Conservation (phyloP, 352 stramenopile genomes). For the Aphanomyces astaci region DNA sequence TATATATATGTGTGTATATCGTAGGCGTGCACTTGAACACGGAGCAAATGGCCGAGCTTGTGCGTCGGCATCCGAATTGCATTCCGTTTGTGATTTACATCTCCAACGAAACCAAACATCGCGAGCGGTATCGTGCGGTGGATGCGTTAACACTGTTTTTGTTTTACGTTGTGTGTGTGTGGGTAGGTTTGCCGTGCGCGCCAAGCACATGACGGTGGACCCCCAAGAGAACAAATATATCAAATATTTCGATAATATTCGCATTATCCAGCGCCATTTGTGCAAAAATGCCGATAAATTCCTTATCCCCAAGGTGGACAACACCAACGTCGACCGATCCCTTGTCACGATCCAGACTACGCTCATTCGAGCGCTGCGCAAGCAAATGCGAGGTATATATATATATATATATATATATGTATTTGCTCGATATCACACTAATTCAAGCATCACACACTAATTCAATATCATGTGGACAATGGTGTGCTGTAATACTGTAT, state of each 20-base stretch:
- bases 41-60: conserved; percentile 68
- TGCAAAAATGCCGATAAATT: conserved; percentile 78
- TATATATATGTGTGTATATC: too few relatives aligned
- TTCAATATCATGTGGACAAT: too few relatives aligned
- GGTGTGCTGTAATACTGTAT: too few relatives aligned
- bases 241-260: conserved; percentile 87
- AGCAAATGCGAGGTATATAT: conserved; percentile 53
- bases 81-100: conserved; percentile 87
- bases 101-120: conserved; percentile 82
- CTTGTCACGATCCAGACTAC: conserved; percentile 82
- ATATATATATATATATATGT: too few relatives aligned
- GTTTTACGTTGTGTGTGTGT: too few relatives aligned
- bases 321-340: conserved; percentile 82
- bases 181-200: conserved; percentile 57
- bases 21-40: conserved; percentile 71
- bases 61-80: conserved; percentile 72
- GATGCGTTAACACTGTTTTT: too few relatives aligned
- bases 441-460: too few relatives aligned
- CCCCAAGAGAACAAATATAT: conserved; percentile 88
- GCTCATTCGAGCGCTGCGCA: conserved; percentile 71
- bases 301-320: conserved; percentile 86
- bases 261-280: conserved; percentile 79
- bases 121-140: conserved; percentile 36
- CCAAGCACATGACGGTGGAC: conserved; percentile 83
- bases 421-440: too few relatives aligned